Base-by-base conservation (phyloP, 1,139 yeast genomes). In the Candida sp. region DNA sequence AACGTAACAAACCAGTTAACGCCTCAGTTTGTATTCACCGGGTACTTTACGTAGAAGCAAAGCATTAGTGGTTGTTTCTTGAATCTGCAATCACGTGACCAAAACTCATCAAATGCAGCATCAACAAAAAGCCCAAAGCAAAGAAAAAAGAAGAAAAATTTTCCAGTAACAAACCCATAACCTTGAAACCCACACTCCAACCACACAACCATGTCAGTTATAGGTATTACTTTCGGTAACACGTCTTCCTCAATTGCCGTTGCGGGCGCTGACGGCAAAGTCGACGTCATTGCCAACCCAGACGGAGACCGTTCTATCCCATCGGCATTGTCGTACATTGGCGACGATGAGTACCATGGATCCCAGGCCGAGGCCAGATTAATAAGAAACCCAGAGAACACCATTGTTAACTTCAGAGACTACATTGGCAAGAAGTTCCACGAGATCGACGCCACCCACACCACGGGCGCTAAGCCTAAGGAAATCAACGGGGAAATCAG, bases 241-340 rank as follows among this genome's bases (percentile, higher is more conserved):
- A 88, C 97, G 48, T 84, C 97, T 52, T 89, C 98, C 44, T 90
- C 98, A 58, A 92, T 94, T 70, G 98, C 98, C 42, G 90, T 89
- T 67, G 92, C 93, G 60, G 84, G 88, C 51, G 75, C 79, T 66
- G 98, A 93, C 63, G 96, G 97, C 53, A 90, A 89, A 70, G 96
- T 92, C 55, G 98, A 94, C 67, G 97, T 94, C 58, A 94, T 94
- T 70, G 99, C 99, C 62, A 94, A 94, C 83, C 98, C 96, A 62
- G 99, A 94, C 68, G 99, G 99, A 70, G 99, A 96, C 75, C 92
- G 99, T 77, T 83, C 96, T 55, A 94, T 94, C 67, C 97, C 98
- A 57, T 89, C 98, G 26, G 90, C 90, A 51, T 80, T 94, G 58
- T 87, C 98, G 12, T 94, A 93, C 70, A 92, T 92, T 55, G 97